A percentile compares a stretch with the other conserved stretches of the same genome.
Evolutionary conservation across 495 filamentous ascomycete species (phyloP).

Genomic region (Penicillium desertorum): DNA sequence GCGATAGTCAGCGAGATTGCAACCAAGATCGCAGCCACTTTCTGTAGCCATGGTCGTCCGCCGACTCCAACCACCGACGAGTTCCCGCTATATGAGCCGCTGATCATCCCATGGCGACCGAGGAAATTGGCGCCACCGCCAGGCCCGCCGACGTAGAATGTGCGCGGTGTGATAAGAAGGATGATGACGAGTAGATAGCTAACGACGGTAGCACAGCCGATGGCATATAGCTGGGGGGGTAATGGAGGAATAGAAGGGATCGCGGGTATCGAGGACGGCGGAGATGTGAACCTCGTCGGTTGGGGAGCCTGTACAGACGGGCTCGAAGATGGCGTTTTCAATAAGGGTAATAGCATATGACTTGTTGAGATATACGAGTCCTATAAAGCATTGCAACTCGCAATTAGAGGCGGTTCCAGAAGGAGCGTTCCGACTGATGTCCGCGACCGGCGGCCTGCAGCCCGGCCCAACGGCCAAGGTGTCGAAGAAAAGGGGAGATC

Average conservation of each 20-base stretch:
- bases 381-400: constrained; percentile 24
- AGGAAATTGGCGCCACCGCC: constrained; percentile 66
- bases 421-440: background rate
- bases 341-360: constrained; percentile 59
- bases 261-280: constrained; percentile 59
- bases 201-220: constrained; percentile 85
- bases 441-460: background rate
- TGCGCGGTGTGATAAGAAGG: constrained; percentile 86
- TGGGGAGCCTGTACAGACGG: constrained; percentile 53
- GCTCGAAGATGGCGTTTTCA: constrained; percentile 61
- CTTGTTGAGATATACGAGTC: constrained; percentile 58
- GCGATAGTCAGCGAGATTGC: constrained; percentile 92
- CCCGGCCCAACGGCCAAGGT: background rate
- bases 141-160: constrained; percentile 80
- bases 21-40: constrained; percentile 85
- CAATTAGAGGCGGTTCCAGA: background rate
- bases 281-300: constrained; percentile 33
- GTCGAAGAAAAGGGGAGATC: background rate
- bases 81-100: constrained; percentile 64
- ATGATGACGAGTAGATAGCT: constrained; percentile 94
- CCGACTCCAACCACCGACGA: constrained; percentile 82
- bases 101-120: constrained; percentile 82
- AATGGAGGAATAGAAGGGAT: constrained; percentile 91
- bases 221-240: constrained; percentile 90
- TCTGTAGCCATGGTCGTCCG: constrained; percentile 92